Evolutionary conservation across 2,329 filamentous ascomycete species (phyloP).

Genomic region (Aspergillus sojae): DNA sequence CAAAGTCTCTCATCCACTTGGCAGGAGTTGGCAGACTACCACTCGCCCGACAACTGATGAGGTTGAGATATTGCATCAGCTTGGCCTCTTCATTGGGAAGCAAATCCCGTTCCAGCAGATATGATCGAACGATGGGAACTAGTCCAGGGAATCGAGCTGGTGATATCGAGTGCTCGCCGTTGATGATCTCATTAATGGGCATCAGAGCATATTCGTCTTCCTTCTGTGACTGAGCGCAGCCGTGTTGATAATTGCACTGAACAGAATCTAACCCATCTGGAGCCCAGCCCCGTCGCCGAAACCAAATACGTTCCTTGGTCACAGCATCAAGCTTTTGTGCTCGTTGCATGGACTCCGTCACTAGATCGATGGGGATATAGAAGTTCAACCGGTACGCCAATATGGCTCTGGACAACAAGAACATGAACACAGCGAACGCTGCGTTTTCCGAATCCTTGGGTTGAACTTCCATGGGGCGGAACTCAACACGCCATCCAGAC

Average conservation of each 20-base stretch:
- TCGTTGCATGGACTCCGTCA: conserved; percentile 90
- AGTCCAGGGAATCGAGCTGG: conserved; percentile 14
- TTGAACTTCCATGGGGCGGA: conserved; percentile 93
- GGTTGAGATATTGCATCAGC: conserved; percentile 13
- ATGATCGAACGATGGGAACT: conserved; percentile 15
- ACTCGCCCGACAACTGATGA: conserved; percentile 15
- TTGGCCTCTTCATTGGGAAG: conserved; percentile 2
- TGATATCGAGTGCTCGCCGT: conserved; percentile 10
- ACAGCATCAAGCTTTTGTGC: conserved; percentile 80
- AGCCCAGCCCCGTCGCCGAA: conserved; percentile 81
- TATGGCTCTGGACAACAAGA: conserved; percentile 83
- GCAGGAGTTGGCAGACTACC: conserved; percentile 18
- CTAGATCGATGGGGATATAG: conserved; percentile 79
- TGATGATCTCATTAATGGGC: conserved; percentile 17
- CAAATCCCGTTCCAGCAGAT: conserved; percentile 12
- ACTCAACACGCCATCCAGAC: conserved; percentile 91
- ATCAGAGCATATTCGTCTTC: conserved; percentile 8
- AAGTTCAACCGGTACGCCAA: conserved; percentile 86
- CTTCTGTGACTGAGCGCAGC: not conserved
- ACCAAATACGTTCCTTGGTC: conserved; percentile 75
- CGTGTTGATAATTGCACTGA: not conserved
- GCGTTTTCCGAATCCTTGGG: conserved; percentile 94
- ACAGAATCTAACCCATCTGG: not conserved
- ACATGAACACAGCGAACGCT: conserved; percentile 88
- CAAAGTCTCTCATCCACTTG: conserved; percentile 20